Percentiles rank a stretch among this genome's conserved stretches.
phyloP scores from a whole-genome alignment of 2,329 filamentous ascomycete species.

The Aspergillus spinulosporus region DNA sequence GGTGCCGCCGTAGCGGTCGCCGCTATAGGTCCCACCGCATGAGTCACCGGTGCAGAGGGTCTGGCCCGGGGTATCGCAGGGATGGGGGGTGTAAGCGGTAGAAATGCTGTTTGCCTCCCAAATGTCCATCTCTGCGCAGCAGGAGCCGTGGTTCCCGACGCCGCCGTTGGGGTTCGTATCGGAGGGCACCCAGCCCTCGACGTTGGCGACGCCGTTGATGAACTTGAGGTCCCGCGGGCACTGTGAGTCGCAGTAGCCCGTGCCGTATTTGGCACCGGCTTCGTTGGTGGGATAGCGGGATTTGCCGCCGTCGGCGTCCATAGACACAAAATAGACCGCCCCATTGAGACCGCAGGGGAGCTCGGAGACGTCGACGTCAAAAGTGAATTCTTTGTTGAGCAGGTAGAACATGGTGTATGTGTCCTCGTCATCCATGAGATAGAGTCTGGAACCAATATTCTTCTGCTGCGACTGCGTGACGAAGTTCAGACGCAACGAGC shows the following conservation, averaged over 20 bases:
- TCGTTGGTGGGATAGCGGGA: slow-evolving; percentile 53
- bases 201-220: slow-evolving; percentile 53
- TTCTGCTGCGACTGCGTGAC: slow-evolving; percentile 40
- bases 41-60: slow-evolving; percentile 52
- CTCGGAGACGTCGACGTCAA: slow-evolving; percentile 69
- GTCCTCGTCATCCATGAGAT: slow-evolving; percentile 62
- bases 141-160: slow-evolving; percentile 57
- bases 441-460: slow-evolving; percentile 57
- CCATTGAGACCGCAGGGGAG: slow-evolving; percentile 71
- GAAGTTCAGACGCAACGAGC: slow-evolving; percentile 52
- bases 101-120: slow-evolving; percentile 70
- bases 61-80: slow-evolving; percentile 56
- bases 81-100: slow-evolving; percentile 65
- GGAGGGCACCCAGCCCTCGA: slow-evolving; percentile 55
- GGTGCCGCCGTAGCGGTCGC: slow-evolving; percentile 59
- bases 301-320: slow-evolving; percentile 61
- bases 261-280: slow-evolving; percentile 61
- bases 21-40: slow-evolving; percentile 56
- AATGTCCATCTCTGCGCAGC: slow-evolving; percentile 69
- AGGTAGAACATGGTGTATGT: slow-evolving; percentile 67
- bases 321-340: slow-evolving; percentile 66
- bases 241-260: slow-evolving; percentile 65
- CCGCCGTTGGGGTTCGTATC: slow-evolving; percentile 57
- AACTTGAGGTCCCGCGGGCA: slow-evolving; percentile 54
- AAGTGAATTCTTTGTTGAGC: slow-evolving; percentile 68